Evolutionary conservation across 495 filamentous ascomycete species (phyloP), one percentile per base, ranked within the genome.

Genomic region (Lasiosphaeria ovina): DNA sequence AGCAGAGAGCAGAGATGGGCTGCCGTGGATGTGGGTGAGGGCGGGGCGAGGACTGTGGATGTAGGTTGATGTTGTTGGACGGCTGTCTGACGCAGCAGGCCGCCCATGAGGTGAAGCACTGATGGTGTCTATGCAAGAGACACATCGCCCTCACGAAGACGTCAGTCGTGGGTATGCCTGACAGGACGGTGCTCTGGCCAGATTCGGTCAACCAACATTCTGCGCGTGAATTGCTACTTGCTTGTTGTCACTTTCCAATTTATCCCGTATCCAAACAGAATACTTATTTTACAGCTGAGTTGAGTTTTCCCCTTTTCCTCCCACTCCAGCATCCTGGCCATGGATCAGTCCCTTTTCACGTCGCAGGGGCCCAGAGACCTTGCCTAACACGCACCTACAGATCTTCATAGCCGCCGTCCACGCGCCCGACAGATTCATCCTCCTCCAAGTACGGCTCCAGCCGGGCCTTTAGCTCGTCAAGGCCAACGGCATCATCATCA

Each of bases 1-100:
- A 52, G 59, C 17, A 66, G 78, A 7, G 78, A 80, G 62, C 75
- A 77, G 67, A 64, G 78, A 31, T 80, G 78, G 78, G 74, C 45
- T 0, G 69, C 70, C 32, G 73, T 79, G 33, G 71, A 76, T 50
- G 65, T 76, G 24, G 70, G 60, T 12, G 47, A 57, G 16, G 60
- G 51, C 33, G 66, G 64, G 1, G 73, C 66, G 5, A 64, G 54
- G 51, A 17, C 73, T 44, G 67, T 76, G 8, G 64, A 76, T 60
- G 70, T 2, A 24, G 24, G 24, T 24, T 24, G 24, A 24, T 24
- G 24, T 24, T 24, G 24, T 24, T 24, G 24, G 24, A 24, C 2
- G 24, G 24, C 24, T 24, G 24, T 0, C 24, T 24, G 32, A 57
- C 11, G 44, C 12, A 47, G 44, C 12, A 0, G 44, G 16, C 12